Conservation (phyloP, 345 rosid genomes). For the Eutrema yunnanense region DNA sequence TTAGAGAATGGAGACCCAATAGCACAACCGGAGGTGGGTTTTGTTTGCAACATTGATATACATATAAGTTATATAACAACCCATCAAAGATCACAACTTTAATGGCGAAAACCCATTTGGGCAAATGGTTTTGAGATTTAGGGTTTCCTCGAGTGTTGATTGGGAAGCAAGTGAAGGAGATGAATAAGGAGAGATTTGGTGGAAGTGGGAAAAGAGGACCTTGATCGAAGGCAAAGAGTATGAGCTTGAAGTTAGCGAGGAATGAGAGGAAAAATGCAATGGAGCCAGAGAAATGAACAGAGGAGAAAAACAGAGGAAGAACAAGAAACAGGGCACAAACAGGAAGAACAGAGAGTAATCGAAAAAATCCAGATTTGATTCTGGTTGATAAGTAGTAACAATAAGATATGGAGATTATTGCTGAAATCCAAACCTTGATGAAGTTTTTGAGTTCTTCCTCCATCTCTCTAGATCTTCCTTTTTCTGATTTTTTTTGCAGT, state of each 20-base stretch:
- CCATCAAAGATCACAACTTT: slow-evolving; percentile 27
- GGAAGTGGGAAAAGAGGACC: slow-evolving; percentile 23
- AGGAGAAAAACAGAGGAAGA: slow-evolving; percentile 28
- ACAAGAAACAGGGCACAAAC: slow-evolving; percentile 26
- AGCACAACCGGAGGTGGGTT: background rate
- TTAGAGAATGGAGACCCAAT: background rate
- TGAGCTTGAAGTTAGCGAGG: slow-evolving; percentile 39
- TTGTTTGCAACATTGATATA: background rate
- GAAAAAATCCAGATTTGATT: slow-evolving; percentile 18
- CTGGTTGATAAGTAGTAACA: slow-evolving; percentile 29
- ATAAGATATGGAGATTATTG: slow-evolving; percentile 18
- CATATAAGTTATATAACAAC: background rate
- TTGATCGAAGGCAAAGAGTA: slow-evolving; percentile 33
- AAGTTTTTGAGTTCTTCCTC: slow-evolving; percentile 19
- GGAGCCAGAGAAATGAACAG: background rate
- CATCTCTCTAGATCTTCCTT: slow-evolving; percentile 20
- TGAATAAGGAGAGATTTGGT: slow-evolving; percentile 14
- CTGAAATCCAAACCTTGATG: slow-evolving; percentile 9
- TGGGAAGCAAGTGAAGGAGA: slow-evolving; percentile 32
- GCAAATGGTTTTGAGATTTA: background rate
- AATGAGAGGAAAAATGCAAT: slow-evolving; percentile 29
- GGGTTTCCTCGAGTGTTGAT: slow-evolving; percentile 30
- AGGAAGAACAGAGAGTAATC: slow-evolving; percentile 35
- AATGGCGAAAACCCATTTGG: slow-evolving; percentile 24
- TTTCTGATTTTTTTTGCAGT: background rate